Evolutionary conservation across 2,329 filamentous ascomycete species (phyloP).

Genomic region (Aspergillus sp.): DNA sequence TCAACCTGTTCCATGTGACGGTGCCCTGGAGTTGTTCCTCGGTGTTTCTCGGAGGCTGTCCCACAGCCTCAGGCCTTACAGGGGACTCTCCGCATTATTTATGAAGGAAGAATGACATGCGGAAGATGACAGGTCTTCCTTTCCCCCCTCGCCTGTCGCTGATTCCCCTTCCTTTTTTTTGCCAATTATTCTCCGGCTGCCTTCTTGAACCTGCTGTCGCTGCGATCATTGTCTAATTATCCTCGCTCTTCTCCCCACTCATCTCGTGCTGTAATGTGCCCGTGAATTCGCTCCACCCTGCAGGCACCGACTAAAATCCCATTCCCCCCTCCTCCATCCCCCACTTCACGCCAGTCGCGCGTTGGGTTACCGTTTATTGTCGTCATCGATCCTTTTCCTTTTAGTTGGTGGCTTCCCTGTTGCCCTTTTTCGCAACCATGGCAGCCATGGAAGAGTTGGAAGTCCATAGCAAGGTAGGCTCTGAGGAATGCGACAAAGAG

Average conservation of each 20-base stretch:
- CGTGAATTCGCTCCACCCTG: neutral
- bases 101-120: neutral
- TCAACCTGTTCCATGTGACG: conserved; percentile 5
- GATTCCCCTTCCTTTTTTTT: neutral
- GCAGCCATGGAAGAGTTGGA: conserved; percentile 95
- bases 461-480: conserved; percentile 88
- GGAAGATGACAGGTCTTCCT: conserved; percentile 2
- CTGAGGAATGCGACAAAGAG: conserved; percentile 8
- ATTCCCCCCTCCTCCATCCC: neutral
- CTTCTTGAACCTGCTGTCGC: neutral
- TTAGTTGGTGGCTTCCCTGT: neutral
- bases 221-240: neutral
- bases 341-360: neutral
- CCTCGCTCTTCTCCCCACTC: neutral
- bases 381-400: neutral
- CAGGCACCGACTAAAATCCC: neutral
- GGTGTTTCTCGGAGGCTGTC: conserved; percentile 11
- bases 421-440: conserved; percentile 54
- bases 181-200: neutral
- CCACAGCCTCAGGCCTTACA: neutral
- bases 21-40: conserved; percentile 1
- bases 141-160: neutral
- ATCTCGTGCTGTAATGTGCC: neutral
- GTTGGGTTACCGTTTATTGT: neutral
- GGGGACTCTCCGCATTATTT: conserved; percentile 7